A percentile compares a stretch with the other conserved stretches of the same genome.
Conservation (phyloP, 345 rosid species). For the Salix viminalis region DNA sequence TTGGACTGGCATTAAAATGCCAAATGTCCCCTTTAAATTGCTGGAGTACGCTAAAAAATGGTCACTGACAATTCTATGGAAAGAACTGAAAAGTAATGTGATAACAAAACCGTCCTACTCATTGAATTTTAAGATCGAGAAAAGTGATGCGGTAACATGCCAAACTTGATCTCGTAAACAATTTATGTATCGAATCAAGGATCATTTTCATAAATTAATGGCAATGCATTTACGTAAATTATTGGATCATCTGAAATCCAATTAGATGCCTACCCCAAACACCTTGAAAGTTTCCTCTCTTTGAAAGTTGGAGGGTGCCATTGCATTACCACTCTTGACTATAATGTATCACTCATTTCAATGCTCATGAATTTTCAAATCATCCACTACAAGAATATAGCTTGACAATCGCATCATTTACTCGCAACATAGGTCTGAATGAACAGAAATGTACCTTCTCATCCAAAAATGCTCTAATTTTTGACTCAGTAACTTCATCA, state of each 20-base stretch:
- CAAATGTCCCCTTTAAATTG: too few species aligned
- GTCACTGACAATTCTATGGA: background rate
- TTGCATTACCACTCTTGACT: background rate
- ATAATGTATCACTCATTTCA: background rate
- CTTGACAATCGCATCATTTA: constrained; percentile 9
- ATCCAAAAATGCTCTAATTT: constrained; percentile 32
- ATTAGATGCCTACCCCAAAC: background rate
- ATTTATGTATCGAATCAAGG: background rate
- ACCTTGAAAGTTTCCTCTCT: background rate
- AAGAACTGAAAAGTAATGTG: background rate
- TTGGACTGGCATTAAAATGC: background rate
- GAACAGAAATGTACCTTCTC: constrained; percentile 28
- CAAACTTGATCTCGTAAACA: background rate
- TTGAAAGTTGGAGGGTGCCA: background rate
- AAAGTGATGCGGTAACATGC: background rate
- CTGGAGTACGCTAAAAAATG: background rate
- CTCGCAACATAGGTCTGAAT: background rate
- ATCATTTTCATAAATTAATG: background rate
- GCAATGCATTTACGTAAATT: background rate
- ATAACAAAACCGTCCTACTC: background rate
- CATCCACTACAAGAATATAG: background rate
- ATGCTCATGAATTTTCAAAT: background rate
- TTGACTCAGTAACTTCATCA: constrained; percentile 32
- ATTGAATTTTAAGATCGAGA: background rate
- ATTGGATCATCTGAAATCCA: background rate